Base-by-base conservation (phyloP, 2,329 filamentous ascomycete species). In the Teratosphaeria gauchensis region DNA sequence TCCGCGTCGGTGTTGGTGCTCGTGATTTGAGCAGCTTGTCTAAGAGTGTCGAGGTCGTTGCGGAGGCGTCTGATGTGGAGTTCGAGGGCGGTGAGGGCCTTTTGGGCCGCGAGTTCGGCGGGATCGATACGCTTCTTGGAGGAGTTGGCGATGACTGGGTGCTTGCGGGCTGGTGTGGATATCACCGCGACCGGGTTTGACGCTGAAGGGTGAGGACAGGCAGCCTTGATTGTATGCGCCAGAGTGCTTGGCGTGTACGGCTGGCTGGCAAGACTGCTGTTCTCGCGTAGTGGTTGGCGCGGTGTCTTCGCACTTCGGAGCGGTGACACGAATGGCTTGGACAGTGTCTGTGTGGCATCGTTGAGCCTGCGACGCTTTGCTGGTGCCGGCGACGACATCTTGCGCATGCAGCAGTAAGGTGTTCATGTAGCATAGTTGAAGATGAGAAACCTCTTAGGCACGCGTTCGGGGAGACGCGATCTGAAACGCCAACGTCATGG, bases 271-370 rank as follows among this genome's bases (percentile, higher is more conserved):
- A 57, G 59, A 56, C 57, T 64, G 31, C 56, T 53, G 56, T 57
- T 56, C 55, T 59, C 61, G 51, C 60, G 60, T 19, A 64, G 55
- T 46, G 64, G 63, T 16, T 60, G 55, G 21, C 57, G 56, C 11
- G 58, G 56, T n/a, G 63, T 33, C 52, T 64, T 65, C 32, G 77
- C 75, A 42, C 76, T 79, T 64, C 80, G 82, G 61, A 87, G 80
- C 14, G 86, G 87, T 53, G 87, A 89, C 64, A 86, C 85, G 75
- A 90, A 90, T 0, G 87, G 87, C 68, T 85, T 87, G 62, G 81
- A 80, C 54, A 89, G 80, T 6, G 81, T 80, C n/a, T 77, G 78
- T 24, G 79, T 74, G 46, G 82, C 79, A 52, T 80, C 75, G 59
- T 85, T 79, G 62, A 87, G 75, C 63, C 84, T 82, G 61, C 86